A percentile compares a stretch with the other conserved stretches of the same genome.
These are phyloP conservation scores for Creolimax fragrantissima DNA, from an alignment of 78 protist genomes.

Conservation along the genomic window DNA sequence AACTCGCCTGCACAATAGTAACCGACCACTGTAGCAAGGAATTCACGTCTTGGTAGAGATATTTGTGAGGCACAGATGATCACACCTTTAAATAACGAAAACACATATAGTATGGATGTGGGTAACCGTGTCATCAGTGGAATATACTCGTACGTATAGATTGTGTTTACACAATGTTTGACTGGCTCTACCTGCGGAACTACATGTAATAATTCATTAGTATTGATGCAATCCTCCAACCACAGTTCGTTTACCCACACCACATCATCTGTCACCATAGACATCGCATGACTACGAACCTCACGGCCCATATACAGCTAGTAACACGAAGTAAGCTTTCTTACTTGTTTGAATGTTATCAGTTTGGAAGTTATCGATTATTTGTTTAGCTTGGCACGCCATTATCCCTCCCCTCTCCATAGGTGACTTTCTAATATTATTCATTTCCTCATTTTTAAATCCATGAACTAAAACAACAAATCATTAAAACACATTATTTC, in stretches of 20 bases:
- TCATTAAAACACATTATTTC: no score
- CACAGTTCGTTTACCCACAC: neutral
- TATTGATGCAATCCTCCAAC: neutral
- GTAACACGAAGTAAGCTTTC: neutral
- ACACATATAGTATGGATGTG: neutral
- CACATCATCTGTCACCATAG: neutral
- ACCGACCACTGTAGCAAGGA: neutral
- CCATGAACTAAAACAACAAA: no score
- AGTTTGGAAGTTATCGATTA: no score
- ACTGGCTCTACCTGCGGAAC: neutral
- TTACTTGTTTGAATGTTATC: no score
- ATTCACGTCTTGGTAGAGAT: neutral
- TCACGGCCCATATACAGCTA: neutral
- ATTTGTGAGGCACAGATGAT: neutral
- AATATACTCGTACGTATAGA: neutral
- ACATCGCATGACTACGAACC: neutral
- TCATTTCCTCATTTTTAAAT: no score
- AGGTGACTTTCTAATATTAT: no score
- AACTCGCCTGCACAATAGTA: neutral
- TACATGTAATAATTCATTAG: neutral
- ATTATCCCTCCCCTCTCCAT: no score
- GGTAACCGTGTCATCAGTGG: neutral
- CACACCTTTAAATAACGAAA: neutral
- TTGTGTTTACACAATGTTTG: neutral
- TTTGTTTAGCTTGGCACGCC: no score